Evolutionary conservation across 495 filamentous ascomycete species (phyloP).

Genomic region (Jackrogersella multiformis): DNA sequence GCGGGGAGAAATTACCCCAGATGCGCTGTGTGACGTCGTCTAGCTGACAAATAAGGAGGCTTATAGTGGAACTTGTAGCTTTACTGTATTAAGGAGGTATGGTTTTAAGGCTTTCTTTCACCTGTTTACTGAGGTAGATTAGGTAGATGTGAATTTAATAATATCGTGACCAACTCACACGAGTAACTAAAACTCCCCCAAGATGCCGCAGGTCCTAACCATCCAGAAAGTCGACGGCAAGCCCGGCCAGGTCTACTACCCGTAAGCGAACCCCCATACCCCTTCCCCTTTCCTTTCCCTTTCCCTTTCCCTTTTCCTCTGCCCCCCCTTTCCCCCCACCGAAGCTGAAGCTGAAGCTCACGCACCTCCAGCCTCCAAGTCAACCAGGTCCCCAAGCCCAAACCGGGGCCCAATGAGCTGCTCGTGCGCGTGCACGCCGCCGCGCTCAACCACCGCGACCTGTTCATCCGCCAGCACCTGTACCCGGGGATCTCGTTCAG

Average conservation of each 20-base stretch:
- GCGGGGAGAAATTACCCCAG: conserved; percentile 33
- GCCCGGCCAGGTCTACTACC: conserved; percentile 87
- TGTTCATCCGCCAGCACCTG: conserved; percentile 89
- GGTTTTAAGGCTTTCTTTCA: too few relatives aligned
- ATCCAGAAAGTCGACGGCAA: conserved; percentile 71
- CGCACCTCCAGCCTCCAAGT: conserved; percentile 64
- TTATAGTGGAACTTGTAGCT: neutral
- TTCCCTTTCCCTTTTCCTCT: neutral
- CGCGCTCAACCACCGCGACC: conserved; percentile 90
- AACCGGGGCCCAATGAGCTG: conserved; percentile 70
- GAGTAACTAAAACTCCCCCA: conserved; percentile 16
- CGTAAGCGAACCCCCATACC: conserved; percentile 52
- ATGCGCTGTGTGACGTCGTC: conserved; percentile 1
- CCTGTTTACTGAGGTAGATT: neutral
- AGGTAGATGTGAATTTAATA: neutral
- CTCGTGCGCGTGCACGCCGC: conserved; percentile 76
- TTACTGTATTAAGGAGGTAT: too few relatives aligned
- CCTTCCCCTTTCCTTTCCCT: neutral
- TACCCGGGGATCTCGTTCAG: conserved; percentile 83
- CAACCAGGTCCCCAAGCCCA: conserved; percentile 65
- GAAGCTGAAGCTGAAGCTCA: conserved; percentile 22
- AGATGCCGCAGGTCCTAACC: conserved; percentile 59
- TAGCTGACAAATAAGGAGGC: conserved; percentile 26
- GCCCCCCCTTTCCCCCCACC: neutral
- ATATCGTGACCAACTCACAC: neutral